Evolutionary conservation across 495 filamentous ascomycete genomes (phyloP), one percentile per base, ranked within the genome.

Genomic region (Penicillium diatomitis): DNA sequence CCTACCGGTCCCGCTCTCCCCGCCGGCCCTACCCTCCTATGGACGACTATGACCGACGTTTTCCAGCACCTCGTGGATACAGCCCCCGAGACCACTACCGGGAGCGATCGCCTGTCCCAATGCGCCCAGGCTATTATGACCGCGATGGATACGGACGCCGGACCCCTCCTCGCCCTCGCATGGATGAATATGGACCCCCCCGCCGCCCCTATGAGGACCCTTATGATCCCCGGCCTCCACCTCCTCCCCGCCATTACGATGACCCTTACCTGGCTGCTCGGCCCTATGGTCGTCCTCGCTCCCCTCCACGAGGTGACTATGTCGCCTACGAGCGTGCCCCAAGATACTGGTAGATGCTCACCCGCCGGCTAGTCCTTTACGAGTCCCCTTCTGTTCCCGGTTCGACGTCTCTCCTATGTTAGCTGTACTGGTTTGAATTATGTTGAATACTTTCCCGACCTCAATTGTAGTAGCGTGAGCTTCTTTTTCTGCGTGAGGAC

Each of bases 81-180:
- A 90, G 85, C 64, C 87, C 87, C 33, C 80, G 84, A 50, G 84
- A 85, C 48, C 87, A 85, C 51, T 95, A 94, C 67, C 89, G 90
- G 64, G 88, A 92, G 59, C 79, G 90, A 47, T 87, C 86, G 47
- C 78, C 81, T 8, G 75, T 75, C 20, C 84, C 86, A 34, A 72
- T 85, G 37, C 85, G 87, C 44, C 82, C 86, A 48, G 91, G 94
- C 57, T 90, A 95, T 64, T 90, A 96, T 58, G 80, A 85, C 41
- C 80, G 83, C 47, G 78, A 81, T 55, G 78, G 85, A 38, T 90
- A 90, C 66, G 77, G 67, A 49, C 80, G 87, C 41, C 73, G 77
- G 10, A 75, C 71, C 53, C 76, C 88, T 29, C 87, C 89, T 12
- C 87, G 79, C 41, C 85, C 87, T 52, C 72, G 75, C 40, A 69